Evolutionary conservation across 2,329 filamentous ascomycete species (phyloP), one percentile per base, ranked within the genome.

Genomic region (Ascochyta pisi): DNA sequence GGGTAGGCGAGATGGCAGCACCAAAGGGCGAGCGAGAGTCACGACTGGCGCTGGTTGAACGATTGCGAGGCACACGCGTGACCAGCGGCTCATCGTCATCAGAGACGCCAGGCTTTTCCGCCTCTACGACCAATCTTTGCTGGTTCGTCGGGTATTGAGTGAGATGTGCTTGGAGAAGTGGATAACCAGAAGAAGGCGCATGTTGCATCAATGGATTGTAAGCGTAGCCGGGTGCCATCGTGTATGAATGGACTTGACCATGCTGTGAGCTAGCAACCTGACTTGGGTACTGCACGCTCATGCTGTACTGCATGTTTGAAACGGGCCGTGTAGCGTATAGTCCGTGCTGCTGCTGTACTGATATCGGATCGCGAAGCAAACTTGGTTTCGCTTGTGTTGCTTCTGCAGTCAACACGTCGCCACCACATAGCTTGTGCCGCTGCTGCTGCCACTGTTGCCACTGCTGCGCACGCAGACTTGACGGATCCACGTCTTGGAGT

Each of bases 41-140:
- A 4, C 15, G 42, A 22, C 31, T 27, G 9, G 15, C 26, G n/a
- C 41, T 23, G 9, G 7, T 13, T 3, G 47, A 58, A 37, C 46
- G 39, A 13, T 60, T 57, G 22, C 56, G 62, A 9, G 43, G 53
- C 2, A 51, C 31, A 8, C 64, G 58, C 4, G 51, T 58, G 15
- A 19, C 38, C 15, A 70, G 41, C 1, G 65, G 62, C 34, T 68
- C 59, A 31, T 66, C 62, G 5, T 68, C 65, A 46, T 68, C 60
- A 8, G 59, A 62, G 5, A 2, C 37, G 9, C 48, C 42, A 3
- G 27, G 29, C 7, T 47, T n/a, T 5, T 46, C 47, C 5, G 40
- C 42, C 1, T 41, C 39, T 6, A 43, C 22, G 6, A n/a, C 7
- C 0, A 39, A 8, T 22, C 22, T 23, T 1, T 15, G 29, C 26